Conservation (phyloP, 1,284 basidiomycete species). For the Grifola frondosa region DNA sequence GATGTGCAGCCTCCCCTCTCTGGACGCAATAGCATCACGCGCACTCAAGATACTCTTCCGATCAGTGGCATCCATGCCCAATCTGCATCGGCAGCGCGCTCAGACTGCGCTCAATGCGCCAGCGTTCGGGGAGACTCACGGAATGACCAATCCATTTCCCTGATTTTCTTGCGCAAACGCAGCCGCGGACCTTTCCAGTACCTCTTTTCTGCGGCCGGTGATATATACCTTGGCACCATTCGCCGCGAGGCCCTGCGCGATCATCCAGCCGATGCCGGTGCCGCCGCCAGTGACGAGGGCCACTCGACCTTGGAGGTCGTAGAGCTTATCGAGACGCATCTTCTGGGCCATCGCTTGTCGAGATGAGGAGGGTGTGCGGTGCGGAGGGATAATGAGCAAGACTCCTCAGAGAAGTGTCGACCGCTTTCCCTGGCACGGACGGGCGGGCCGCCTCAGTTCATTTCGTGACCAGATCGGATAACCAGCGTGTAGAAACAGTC, state of each 20-base stretch:
- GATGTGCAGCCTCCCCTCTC: slow-evolving; percentile 73
- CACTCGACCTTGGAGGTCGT: slow-evolving; percentile 58
- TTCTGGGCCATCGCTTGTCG: slow-evolving; percentile 13
- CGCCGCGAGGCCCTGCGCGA: slow-evolving; percentile 69
- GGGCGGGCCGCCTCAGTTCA: too few species aligned
- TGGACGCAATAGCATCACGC: slow-evolving; percentile 51
- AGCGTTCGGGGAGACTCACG: slow-evolving; percentile 43
- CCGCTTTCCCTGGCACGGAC: too few species aligned
- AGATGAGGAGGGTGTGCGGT: too few species aligned
- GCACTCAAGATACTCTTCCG: slow-evolving; percentile 63
- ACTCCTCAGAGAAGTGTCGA: too few species aligned
- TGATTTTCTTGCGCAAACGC: slow-evolving; percentile 45
- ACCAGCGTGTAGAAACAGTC: too few species aligned
- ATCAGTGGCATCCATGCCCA: slow-evolving; percentile 69
- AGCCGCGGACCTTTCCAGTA: slow-evolving; percentile 55
- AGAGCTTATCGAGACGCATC: slow-evolving; percentile 42
- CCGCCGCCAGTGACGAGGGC: slow-evolving; percentile 81
- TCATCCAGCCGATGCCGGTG: slow-evolving; percentile 78
- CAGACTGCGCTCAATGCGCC: background rate
- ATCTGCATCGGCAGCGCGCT: slow-evolving; percentile 34
- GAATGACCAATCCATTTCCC: slow-evolving; percentile 48
- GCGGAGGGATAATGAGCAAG: too few species aligned
- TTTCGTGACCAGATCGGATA: too few species aligned
- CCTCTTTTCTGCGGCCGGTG: slow-evolving; percentile 62
- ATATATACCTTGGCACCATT: slow-evolving; percentile 85